A percentile compares a stretch with the other conserved stretches of the same genome.
Evolutionary conservation across 805 yeast genomes (phyloP).

Genomic region (Ascoidea rubescens): DNA sequence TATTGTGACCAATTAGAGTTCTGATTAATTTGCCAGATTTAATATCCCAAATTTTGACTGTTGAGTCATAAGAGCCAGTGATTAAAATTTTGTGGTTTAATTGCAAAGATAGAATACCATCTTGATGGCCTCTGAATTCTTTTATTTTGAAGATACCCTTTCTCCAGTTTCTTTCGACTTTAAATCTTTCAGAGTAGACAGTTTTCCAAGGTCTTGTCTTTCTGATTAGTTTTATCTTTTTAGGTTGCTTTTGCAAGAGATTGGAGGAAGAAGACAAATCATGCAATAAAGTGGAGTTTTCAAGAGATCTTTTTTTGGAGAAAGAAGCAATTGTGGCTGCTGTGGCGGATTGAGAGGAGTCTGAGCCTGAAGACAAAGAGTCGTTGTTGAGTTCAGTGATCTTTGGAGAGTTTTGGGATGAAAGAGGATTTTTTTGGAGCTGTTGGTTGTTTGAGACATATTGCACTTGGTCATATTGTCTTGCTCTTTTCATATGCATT

Average conservation of each 20-base stretch:
- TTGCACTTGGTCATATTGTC: conserved; percentile 25
- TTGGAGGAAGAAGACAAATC: too few relatives aligned
- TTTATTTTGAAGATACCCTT: conserved; percentile 55
- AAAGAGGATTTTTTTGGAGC: conserved; percentile 8
- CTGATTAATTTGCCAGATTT: conserved; percentile 63
- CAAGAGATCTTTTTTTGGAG: neutral
- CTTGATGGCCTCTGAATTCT: conserved; percentile 69
- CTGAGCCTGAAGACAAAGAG: conserved; percentile 1
- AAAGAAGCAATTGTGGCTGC: neutral
- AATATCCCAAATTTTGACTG: conserved; percentile 84
- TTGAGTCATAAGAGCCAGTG: conserved; percentile 87
- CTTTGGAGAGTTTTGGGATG: neutral
- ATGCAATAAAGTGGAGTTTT: neutral
- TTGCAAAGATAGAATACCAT: conserved; percentile 80
- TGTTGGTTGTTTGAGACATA: conserved; percentile 9
- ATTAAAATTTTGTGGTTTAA: conserved; percentile 68
- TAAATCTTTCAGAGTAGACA: conserved; percentile 81
- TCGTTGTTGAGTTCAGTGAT: neutral
- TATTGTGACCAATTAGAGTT: conserved; percentile 76
- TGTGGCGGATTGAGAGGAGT: conserved; percentile 12
- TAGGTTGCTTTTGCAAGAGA: neutral
- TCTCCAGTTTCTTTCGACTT: conserved; percentile 92
- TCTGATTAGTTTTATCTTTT: conserved; percentile 8
- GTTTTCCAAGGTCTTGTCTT: conserved; percentile 87
- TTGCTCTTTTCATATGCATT: conserved; percentile 72